These are phyloP conservation scores for Colletotrichum sp. DNA, from an alignment of 2,329 filamentous ascomycete genomes.

Conservation along the genomic window DNA sequence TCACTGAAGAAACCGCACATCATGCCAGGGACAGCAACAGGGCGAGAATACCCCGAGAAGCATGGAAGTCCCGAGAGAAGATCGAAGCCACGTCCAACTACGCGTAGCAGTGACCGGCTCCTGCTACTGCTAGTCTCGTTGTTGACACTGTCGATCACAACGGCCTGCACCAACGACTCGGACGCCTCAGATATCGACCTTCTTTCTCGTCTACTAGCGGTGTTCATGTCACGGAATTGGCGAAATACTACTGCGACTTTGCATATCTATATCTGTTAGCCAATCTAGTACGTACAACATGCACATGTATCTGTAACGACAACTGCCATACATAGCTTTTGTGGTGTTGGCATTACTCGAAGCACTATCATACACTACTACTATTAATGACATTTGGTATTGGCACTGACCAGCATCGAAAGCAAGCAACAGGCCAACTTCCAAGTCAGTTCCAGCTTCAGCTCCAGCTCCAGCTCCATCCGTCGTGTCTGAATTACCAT, in stretches of 20 bases:
- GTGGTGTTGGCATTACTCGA: conserved; percentile 1
- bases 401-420: neutral
- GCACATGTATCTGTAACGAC: conserved; percentile 2
- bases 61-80: neutral
- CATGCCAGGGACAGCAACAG: conserved; percentile 7
- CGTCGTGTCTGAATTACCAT: neutral
- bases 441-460: neutral
- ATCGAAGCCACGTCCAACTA: neutral
- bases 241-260: neutral
- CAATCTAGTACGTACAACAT: neutral
- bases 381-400: neutral
- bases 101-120: neutral
- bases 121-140: neutral
- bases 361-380: neutral
- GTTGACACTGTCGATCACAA: neutral
- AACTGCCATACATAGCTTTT: neutral
- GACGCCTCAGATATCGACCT: neutral
- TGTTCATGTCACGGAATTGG: neutral
- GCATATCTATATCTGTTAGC: neutral
- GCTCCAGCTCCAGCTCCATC: neutral
- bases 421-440: neutral
- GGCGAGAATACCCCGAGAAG: neutral
- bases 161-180: neutral
- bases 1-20: neutral
- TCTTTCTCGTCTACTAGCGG: neutral